phyloP scores from a whole-genome alignment of 139 green algal genomes.

The Chlorokybus atmophyticus region DNA sequence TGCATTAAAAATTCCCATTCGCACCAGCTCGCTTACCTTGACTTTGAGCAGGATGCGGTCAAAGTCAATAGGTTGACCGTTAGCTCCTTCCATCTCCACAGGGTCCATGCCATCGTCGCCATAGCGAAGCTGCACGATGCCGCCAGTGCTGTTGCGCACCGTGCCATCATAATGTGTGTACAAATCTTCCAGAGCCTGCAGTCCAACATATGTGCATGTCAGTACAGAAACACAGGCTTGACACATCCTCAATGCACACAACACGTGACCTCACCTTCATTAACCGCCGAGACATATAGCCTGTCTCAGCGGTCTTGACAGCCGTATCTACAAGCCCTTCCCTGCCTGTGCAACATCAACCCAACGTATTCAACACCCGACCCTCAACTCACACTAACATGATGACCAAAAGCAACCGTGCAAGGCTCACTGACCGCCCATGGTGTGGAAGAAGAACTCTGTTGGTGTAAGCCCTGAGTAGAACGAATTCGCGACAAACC shows the following conservation, averaged over 20 bases:
- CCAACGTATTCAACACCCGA: background rate
- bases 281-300: constrained; percentile 92
- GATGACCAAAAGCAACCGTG: no score
- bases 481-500: constrained; percentile 95
- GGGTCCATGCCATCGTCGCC: constrained; percentile 91
- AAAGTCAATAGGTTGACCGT: constrained; percentile 31
- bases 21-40: constrained; percentile 15
- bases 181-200: constrained; percentile 78
- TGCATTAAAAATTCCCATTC: background rate
- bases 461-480: constrained; percentile 79
- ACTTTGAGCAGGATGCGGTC: constrained; percentile 5
- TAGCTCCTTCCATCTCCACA: constrained; percentile 71
- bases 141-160: constrained; percentile 70
- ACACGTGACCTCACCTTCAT: constrained; percentile 62
- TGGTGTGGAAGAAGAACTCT: constrained; percentile 99
- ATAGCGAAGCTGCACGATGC: constrained; percentile 86
- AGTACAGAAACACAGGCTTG: background rate
- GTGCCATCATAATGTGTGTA: constrained; percentile 84
- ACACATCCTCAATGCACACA: background rate
- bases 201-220: no score
- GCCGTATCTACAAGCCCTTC: constrained; percentile 90
- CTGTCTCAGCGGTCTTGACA: constrained; percentile 96
- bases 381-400: no score
- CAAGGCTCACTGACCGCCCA: constrained; percentile 64
- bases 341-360: background rate